Percentiles rank a stretch among this genome's conserved stretches.
Conservation (phyloP, 1,284 basidiomycete genomes). For the Polyporus tsugae region DNA sequence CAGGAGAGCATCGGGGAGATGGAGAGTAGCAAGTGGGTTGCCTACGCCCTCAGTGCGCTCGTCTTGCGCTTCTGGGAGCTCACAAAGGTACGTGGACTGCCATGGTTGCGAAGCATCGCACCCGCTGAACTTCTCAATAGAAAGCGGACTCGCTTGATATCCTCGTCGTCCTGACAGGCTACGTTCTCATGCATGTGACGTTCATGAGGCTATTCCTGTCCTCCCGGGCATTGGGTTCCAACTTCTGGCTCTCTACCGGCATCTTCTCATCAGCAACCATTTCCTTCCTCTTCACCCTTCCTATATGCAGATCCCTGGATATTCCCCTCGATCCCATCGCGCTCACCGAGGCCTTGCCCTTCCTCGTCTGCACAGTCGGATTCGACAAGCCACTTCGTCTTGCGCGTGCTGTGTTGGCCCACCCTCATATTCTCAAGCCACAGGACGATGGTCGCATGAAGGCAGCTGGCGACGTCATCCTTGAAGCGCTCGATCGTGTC, state of each 20-base stretch:
- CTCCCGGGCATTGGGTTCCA: conserved; percentile 87
- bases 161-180: conserved; percentile 93
- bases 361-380: conserved; percentile 97
- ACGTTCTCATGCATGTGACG: conserved; percentile 95
- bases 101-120: conserved; percentile 1
- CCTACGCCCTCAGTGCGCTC: conserved; percentile 84
- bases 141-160: conserved; percentile 98
- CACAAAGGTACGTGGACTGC: conserved; percentile 67
- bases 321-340: conserved; percentile 94
- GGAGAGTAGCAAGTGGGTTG: conserved; percentile 85
- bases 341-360: conserved; percentile 94
- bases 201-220: conserved; percentile 92
- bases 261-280: conserved; percentile 89
- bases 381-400: conserved; percentile 98
- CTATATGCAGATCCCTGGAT: conserved; percentile 83
- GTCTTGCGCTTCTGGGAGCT: conserved; percentile 88
- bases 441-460: conserved; percentile 62
- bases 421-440: conserved; percentile 75
- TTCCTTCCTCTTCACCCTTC: conserved; percentile 88
- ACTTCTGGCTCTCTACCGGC: conserved; percentile 89
- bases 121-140: conserved; percentile 43
- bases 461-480: conserved; percentile 86
- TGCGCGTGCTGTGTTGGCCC: conserved; percentile 89
- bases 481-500: conserved; percentile 82
- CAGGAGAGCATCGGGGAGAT: conserved; percentile 67